Evolutionary conservation across 2,329 filamentous ascomycete species (phyloP).

Genomic region (Ambrosiella xylebori): DNA sequence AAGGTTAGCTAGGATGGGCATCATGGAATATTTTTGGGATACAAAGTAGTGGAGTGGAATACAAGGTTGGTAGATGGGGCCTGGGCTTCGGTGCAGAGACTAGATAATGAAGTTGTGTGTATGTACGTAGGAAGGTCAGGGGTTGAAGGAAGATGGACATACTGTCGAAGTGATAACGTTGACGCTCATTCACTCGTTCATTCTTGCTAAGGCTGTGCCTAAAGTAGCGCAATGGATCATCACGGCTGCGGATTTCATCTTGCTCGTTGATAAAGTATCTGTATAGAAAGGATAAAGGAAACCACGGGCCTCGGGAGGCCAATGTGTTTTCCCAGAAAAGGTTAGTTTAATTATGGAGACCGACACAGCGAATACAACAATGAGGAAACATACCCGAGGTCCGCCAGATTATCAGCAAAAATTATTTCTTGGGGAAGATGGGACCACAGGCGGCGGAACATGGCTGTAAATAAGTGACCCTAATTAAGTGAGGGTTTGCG

Average conservation of each 20-base stretch:
- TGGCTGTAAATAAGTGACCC: constrained; percentile 21
- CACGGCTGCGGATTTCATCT: constrained; percentile 57
- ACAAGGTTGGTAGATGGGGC: no score
- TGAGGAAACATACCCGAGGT: constrained; percentile 46
- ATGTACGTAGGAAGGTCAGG: no score
- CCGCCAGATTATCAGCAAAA: constrained; percentile 47
- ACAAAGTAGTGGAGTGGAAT: not conserved
- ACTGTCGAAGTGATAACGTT: constrained; percentile 61
- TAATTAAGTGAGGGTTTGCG: not conserved
- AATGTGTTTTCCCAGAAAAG: not conserved
- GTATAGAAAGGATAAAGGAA: not conserved
- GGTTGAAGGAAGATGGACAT: constrained; percentile 15
- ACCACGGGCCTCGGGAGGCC: no score
- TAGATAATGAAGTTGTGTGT: no score
- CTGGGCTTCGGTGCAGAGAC: no score
- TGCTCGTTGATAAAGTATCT: constrained; percentile 66
- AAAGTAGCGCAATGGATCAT: constrained; percentile 52
- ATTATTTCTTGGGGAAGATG: constrained; percentile 53
- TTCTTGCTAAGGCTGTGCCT: constrained; percentile 59
- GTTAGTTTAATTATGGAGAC: not conserved
- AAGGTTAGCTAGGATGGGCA: not conserved
- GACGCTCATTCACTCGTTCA: constrained; percentile 58
- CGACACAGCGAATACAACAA: not conserved
- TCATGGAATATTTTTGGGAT: not conserved
- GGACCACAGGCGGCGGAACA: constrained; percentile 59